Conservation (phyloP, 352 stramenopile species). For the Phytopythium litorale region DNA sequence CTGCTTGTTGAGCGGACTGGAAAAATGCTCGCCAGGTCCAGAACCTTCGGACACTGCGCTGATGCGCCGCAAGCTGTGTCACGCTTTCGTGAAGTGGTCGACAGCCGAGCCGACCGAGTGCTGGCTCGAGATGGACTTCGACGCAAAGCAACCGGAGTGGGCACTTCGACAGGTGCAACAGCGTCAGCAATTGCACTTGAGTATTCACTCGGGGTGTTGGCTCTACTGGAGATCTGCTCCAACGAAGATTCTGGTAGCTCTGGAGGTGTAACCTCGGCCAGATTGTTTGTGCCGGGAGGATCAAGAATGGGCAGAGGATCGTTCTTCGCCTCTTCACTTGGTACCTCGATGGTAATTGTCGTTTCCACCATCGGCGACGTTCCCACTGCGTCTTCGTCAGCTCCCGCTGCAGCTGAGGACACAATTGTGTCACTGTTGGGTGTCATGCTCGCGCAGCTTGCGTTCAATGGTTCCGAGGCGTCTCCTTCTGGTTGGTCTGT, state of each 20-base stretch:
- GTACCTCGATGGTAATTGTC: background rate
- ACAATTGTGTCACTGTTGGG: background rate
- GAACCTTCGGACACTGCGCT: background rate
- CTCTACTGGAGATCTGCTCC: background rate
- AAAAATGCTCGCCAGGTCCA: background rate
- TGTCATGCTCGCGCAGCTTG: too few species aligned
- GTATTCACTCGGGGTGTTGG: background rate
- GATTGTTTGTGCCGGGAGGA: background rate
- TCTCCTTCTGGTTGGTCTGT: background rate
- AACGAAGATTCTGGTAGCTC: background rate
- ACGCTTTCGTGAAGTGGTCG: background rate
- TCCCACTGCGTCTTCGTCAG: background rate
- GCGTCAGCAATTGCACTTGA: background rate
- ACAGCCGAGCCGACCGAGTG: background rate
- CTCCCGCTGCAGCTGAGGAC: background rate
- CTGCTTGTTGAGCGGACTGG: background rate
- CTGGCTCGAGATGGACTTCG: background rate
- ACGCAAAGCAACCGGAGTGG: background rate
- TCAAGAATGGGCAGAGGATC: background rate
- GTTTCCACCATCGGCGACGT: background rate
- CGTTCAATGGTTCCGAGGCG: background rate
- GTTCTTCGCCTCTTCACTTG: background rate
- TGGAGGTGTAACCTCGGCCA: background rate
- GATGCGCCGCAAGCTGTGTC: background rate
- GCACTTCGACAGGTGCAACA: background rate